These are phyloP conservation scores for Coccomyxa subellipsoidea DNA, from an alignment of 163 green algal genomes.

Conservation along the genomic window DNA sequence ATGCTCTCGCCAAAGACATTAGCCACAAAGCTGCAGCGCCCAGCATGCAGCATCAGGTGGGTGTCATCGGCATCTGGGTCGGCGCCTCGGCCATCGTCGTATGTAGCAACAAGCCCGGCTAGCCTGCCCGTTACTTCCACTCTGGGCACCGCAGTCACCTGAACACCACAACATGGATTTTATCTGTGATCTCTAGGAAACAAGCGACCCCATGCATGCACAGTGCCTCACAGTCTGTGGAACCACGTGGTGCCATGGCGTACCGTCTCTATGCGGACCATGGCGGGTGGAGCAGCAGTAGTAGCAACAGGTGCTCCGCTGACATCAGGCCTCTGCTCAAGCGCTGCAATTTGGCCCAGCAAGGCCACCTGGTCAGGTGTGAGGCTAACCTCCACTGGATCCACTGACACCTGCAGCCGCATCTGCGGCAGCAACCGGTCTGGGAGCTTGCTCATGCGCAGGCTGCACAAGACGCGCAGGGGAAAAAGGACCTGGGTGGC, in stretches of 20 bases:
- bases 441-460: background rate
- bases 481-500: background rate
- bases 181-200: background rate
- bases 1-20: background rate
- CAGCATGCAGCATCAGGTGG: background rate
- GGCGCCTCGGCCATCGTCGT: background rate
- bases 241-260: background rate
- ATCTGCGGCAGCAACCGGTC: background rate
- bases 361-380: background rate
- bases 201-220: too few relatives aligned
- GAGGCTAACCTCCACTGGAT: background rate
- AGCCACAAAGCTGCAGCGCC: background rate
- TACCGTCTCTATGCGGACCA: background rate
- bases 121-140: background rate
- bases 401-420: background rate
- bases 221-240: too few relatives aligned
- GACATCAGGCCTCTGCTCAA: background rate
- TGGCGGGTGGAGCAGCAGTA: background rate
- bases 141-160: background rate
- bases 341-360: background rate
- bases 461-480: background rate
- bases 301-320: background rate
- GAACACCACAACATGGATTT: background rate
- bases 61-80: background rate
- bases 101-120: background rate